Conservation (phyloP, 129 eudicot species). For the Deinandra increscens region DNA sequence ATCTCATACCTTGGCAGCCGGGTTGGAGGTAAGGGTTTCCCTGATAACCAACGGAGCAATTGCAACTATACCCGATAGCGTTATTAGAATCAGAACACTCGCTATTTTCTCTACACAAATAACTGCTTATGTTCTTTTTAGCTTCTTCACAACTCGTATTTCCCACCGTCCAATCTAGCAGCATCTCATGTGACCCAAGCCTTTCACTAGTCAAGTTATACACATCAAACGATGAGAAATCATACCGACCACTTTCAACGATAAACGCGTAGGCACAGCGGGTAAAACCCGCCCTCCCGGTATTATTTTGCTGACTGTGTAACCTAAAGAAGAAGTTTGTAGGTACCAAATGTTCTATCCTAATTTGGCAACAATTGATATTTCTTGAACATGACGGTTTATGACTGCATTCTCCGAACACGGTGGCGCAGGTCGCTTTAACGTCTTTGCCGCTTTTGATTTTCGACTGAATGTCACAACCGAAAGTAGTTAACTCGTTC, state of each 20-base stretch:
- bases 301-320: conserved; percentile 4
- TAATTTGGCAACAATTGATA: background rate
- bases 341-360: background rate
- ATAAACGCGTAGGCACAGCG: conserved; percentile 18
- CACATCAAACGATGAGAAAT: conserved; percentile 5
- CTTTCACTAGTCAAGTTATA: background rate
- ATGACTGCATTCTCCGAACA: background rate
- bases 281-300: background rate
- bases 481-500: conserved; percentile 4
- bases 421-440: background rate
- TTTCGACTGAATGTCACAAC: background rate
- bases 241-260: conserved; percentile 19
- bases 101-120: conserved; percentile 23
- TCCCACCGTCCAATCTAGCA: conserved; percentile 31
- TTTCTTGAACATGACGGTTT: background rate
- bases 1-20: conserved; percentile 28
- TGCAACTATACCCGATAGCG: conserved; percentile 16
- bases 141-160: conserved; percentile 14
- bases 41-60: conserved; percentile 15
- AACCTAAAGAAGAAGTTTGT: conserved; percentile 19
- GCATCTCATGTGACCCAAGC: conserved; percentile 23
- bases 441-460: background rate
- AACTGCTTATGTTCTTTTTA: background rate
- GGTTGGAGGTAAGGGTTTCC: conserved; percentile 29
- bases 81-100: conserved; percentile 1